These are phyloP conservation scores for Colletotrichum higginsianum DNA, from an alignment of 2,329 filamentous ascomycete genomes.

Conservation along the genomic window DNA sequence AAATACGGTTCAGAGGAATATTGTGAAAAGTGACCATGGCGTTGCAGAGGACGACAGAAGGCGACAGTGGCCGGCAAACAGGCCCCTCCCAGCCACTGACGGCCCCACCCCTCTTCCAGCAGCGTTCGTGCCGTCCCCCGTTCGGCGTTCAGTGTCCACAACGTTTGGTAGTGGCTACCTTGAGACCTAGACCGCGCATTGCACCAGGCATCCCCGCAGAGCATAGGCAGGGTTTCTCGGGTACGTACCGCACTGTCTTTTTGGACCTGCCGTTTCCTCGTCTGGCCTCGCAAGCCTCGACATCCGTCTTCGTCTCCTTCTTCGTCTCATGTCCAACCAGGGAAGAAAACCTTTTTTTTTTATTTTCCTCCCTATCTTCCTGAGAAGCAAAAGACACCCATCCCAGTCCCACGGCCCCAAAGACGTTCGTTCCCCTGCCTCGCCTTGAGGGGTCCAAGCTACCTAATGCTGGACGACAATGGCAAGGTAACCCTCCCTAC, in stretches of 20 bases:
- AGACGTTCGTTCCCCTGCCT: not conserved
- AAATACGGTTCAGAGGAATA: not conserved
- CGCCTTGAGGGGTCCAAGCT: not conserved
- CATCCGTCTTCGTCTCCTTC: not conserved
- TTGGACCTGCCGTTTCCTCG: conserved; percentile 17
- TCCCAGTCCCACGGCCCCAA: not conserved
- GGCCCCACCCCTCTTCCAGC: conserved; percentile 13
- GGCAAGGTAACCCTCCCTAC: conserved; percentile 4
- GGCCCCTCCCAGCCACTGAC: conserved; percentile 35
- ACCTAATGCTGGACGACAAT: not conserved
- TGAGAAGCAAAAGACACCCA: not conserved
- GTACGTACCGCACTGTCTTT: conserved; percentile 8
- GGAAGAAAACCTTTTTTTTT: conserved; percentile 20
- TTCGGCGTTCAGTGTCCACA: not conserved
- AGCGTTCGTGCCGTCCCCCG: conserved; percentile 8
- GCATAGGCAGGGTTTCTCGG: not conserved
- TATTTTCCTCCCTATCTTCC: not conserved
- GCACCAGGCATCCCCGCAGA: conserved; percentile 40
- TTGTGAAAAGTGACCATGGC: conserved; percentile 13
- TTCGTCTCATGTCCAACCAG: conserved; percentile 32
- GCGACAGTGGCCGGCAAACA: conserved; percentile 29
- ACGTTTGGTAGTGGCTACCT: conserved; percentile 17
- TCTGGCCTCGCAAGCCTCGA: conserved; percentile 1
- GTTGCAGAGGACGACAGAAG: not conserved
- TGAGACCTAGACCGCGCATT: conserved; percentile 40